These are phyloP conservation scores for Stagonosporopsis chrysanthemi DNA, from an alignment of 2,329 filamentous ascomycete species.

Conservation along the genomic window DNA sequence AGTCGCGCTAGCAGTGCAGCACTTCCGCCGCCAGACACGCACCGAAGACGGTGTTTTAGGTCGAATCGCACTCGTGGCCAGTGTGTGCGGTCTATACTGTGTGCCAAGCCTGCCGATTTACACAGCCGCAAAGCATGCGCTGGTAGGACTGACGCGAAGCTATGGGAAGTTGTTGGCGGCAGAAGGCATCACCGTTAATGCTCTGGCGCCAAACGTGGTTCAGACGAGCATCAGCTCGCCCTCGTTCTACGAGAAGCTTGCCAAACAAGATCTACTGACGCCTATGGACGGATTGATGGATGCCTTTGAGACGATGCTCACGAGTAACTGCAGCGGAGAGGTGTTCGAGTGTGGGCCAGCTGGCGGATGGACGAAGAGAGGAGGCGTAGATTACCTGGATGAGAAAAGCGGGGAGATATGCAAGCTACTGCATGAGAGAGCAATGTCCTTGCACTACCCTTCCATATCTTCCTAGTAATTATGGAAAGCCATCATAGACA, in stretches of 20 bases:
- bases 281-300: conserved; percentile 52
- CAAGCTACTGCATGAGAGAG: conserved; percentile 16
- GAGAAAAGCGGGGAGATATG: conserved; percentile 32
- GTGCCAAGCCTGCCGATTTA: conserved; percentile 54
- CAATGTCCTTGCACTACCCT: conserved; percentile 17
- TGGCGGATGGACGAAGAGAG: conserved; percentile 38
- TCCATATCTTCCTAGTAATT: not conserved
- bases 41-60: conserved; percentile 41
- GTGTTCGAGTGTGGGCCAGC: conserved; percentile 54
- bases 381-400: conserved; percentile 44
- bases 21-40: conserved; percentile 52
- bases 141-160: conserved; percentile 50
- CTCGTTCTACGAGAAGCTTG: conserved; percentile 50
- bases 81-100: conserved; percentile 55
- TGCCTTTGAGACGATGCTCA: conserved; percentile 50
- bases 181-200: conserved; percentile 54
- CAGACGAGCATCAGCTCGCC: conserved; percentile 50
- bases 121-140: conserved; percentile 53
- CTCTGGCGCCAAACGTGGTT: conserved; percentile 53
- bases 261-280: conserved; percentile 46
- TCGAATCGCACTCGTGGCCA: conserved; percentile 48
- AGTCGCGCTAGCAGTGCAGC: conserved; percentile 52
- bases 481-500: not conserved
- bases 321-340: conserved; percentile 48
- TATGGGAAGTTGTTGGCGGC: conserved; percentile 52